Conservation (phyloP, 305 asterid genomes). For the Fraxinus sp. region DNA sequence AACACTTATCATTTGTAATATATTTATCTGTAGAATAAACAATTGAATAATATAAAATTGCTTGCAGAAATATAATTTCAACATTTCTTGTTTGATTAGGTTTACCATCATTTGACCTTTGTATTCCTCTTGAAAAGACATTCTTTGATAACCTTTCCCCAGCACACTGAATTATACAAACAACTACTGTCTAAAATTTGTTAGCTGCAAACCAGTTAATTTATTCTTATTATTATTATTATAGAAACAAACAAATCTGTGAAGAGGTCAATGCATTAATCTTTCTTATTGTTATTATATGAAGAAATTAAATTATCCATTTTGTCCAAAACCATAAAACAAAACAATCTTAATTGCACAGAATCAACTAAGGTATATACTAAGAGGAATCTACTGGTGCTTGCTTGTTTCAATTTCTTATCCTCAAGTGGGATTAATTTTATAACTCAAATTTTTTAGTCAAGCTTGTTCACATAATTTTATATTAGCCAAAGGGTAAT, state of each 20-base stretch:
- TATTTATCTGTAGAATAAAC: conserved; percentile 1
- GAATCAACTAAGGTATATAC: conserved; percentile 15
- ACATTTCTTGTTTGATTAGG: conserved; percentile 27
- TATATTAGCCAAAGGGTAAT: conserved; percentile 28
- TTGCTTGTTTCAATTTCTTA: conserved; percentile 1
- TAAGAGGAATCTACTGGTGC: conserved; percentile 25
- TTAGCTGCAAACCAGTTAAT: neutral
- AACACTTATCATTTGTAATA: neutral
- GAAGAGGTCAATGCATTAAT: conserved; percentile 53
- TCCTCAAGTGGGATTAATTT: conserved; percentile 31
- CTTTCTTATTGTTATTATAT: conserved; percentile 10
- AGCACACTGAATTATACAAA: neutral
- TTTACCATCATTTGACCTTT: conserved; percentile 34
- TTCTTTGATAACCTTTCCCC: conserved; percentile 26
- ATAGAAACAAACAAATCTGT: conserved; percentile 35
- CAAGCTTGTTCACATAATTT: conserved; percentile 31
- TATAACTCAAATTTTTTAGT: conserved; percentile 21
- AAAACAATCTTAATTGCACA: conserved; percentile 19
- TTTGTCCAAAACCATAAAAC: conserved; percentile 34
- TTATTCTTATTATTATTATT: neutral
- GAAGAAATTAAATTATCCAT: conserved; percentile 21
- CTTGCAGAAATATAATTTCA: neutral
- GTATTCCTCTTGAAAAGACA: conserved; percentile 37
- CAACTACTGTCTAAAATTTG: neutral
- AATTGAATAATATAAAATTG: neutral